Conservation (phyloP, 805 yeast genomes). For the Pichia nakasei region DNA sequence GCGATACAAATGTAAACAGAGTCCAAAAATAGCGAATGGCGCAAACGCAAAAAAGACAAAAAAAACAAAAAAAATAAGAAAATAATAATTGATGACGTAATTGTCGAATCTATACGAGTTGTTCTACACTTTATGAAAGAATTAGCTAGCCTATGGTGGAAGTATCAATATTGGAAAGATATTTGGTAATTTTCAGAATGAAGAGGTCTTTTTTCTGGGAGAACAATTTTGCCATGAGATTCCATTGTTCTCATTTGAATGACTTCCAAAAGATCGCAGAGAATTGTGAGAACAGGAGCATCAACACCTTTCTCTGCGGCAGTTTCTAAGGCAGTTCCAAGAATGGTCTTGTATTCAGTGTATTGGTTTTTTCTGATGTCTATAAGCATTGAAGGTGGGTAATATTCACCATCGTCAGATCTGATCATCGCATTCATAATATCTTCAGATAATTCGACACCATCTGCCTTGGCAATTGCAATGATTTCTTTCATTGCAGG, state of each 20-base stretch:
- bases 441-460: slow-evolving; percentile 29
- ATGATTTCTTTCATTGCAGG: slow-evolving; percentile 40
- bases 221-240: slow-evolving; percentile 18
- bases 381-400: slow-evolving; percentile 42
- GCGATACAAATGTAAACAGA: too few species aligned
- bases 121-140: too few species aligned
- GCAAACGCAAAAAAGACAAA: background rate
- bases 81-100: background rate
- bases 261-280: slow-evolving; percentile 22
- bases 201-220: slow-evolving; percentile 26
- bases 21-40: background rate
- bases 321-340: slow-evolving; percentile 33
- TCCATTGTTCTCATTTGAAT: slow-evolving; percentile 28
- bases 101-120: too few species aligned
- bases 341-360: slow-evolving; percentile 35
- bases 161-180: background rate
- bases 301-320: slow-evolving; percentile 23
- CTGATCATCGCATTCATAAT: slow-evolving; percentile 31
- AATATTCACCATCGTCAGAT: slow-evolving; percentile 32
- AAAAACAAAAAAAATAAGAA: too few species aligned
- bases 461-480: slow-evolving; percentile 40
- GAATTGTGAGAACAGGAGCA: slow-evolving; percentile 24
- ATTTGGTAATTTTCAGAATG: slow-evolving; percentile 17
- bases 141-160: too few species aligned
- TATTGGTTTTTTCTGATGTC: slow-evolving; percentile 34